Conservation (phyloP, 306 rosid species). For the Vicia sativa region DNA sequence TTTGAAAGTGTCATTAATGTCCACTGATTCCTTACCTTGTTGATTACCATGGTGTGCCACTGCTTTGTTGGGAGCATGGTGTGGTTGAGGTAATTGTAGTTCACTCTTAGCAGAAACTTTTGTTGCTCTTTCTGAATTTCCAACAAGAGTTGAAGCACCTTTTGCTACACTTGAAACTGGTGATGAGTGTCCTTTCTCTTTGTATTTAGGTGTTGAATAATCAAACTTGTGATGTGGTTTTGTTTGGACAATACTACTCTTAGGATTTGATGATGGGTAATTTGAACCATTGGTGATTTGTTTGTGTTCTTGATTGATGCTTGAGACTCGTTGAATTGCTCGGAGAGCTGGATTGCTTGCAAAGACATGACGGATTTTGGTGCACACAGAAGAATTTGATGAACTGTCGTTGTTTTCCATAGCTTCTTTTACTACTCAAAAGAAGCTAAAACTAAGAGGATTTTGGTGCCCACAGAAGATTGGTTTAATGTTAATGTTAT, state of each 20-base stretch:
- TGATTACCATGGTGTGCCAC: constrained; percentile 1
- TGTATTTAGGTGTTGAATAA: constrained; percentile 27
- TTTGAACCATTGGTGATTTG: constrained; percentile 19
- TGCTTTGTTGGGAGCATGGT: not conserved
- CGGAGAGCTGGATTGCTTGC: constrained; percentile 33
- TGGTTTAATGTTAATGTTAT: constrained; percentile 27
- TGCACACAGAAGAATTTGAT: constrained; percentile 45
- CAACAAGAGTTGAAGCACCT: constrained; percentile 11
- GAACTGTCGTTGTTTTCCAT: constrained; percentile 48
- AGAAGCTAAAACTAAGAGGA: not conserved
- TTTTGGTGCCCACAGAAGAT: constrained; percentile 27
- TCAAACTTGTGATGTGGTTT: constrained; percentile 33
- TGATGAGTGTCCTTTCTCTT: constrained; percentile 15
- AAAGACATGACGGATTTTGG: constrained; percentile 54
- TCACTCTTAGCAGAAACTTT: constrained; percentile 26
- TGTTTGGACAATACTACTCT: constrained; percentile 29
- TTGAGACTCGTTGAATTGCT: constrained; percentile 40
- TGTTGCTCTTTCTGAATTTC: constrained; percentile 30
- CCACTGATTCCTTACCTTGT: constrained; percentile 32
- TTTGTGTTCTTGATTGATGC: constrained; percentile 41
- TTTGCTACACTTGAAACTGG: constrained; percentile 17
- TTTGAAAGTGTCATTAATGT: constrained; percentile 44
- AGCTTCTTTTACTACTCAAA: not conserved
- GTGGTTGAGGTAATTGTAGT: constrained; percentile 13
- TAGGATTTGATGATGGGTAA: constrained; percentile 16